A percentile compares a stretch with the other conserved stretches of the same genome.
Conservation (phyloP, 2,329 filamentous ascomycete species). For the Pseudogymnoascus sp. region DNA sequence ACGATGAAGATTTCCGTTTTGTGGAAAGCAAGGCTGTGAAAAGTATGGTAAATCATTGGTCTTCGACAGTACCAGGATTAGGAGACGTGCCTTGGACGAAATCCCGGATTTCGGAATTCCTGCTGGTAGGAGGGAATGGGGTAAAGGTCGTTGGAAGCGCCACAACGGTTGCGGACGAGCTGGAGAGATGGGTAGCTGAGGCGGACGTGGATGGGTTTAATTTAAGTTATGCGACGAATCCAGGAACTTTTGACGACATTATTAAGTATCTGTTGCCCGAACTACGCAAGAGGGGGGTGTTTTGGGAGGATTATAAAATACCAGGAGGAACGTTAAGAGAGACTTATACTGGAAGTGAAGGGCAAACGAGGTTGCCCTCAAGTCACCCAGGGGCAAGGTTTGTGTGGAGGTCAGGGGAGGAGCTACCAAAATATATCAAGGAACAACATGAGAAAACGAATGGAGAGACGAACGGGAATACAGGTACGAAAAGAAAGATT, state of each 20-base stretch:
- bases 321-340: conserved; percentile 17
- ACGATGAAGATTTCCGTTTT: conserved; percentile 52
- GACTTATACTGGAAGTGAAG: conserved; percentile 12
- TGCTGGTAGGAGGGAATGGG: conserved; percentile 60
- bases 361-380: conserved; percentile 12
- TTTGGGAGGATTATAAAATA: conserved; percentile 41
- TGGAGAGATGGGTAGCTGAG: conserved; percentile 61
- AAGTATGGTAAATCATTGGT: conserved; percentile 35
- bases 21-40: conserved; percentile 37
- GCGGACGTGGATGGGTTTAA: conserved; percentile 71
- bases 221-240: conserved; percentile 59
- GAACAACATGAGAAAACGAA: not conserved
- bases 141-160: conserved; percentile 38
- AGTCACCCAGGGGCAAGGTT: conserved; percentile 19
- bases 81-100: conserved; percentile 60
- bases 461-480: not conserved
- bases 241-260: conserved; percentile 60
- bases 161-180: conserved; percentile 59
- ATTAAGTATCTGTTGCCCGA: conserved; percentile 59
- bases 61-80: conserved; percentile 50
- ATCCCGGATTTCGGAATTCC: conserved; percentile 59
- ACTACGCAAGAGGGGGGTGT: conserved; percentile 49
- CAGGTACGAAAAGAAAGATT: not conserved
- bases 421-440: not conserved
- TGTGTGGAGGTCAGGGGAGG: conserved; percentile 13